Evolutionary conservation across 768 basidiomycete species (phyloP).

Genomic region (Exidia glandulosa): DNA sequence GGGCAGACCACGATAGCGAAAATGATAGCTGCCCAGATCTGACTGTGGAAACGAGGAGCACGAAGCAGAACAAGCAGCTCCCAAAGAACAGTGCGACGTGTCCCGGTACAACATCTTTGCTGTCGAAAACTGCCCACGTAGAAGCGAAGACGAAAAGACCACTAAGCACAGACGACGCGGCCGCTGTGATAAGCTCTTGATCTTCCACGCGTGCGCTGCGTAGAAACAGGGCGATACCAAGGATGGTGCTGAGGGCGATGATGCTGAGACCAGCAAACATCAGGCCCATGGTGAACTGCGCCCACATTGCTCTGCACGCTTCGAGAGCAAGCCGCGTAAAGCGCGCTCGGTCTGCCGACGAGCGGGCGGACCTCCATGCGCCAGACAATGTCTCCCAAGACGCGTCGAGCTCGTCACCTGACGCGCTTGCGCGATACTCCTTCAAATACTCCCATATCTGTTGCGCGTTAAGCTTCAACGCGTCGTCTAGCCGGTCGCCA

Average conservation of each 20-base stretch:
- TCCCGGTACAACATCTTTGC: no score
- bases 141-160: no score
- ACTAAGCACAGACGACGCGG: no score
- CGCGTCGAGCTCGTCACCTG: constrained; percentile 62
- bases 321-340: constrained; percentile 55
- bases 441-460: constrained; percentile 73
- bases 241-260: constrained; percentile 43
- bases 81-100: no score
- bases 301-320: constrained; percentile 82
- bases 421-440: constrained; percentile 58
- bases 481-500: constrained; percentile 42
- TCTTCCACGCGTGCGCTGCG: constrained; percentile 29
- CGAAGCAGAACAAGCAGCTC: no score
- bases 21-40: neutral
- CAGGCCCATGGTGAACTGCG: constrained; percentile 74
- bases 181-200: constrained; percentile 4
- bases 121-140: no score
- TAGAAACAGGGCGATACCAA: constrained; percentile 44
- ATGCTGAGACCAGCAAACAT: constrained; percentile 65
- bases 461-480: constrained; percentile 55
- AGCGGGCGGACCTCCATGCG: constrained; percentile 29
- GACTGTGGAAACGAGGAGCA: neutral
- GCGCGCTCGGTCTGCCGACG: constrained; percentile 19
- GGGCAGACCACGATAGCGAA: constrained; percentile 9
- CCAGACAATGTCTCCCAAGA: constrained; percentile 44